A percentile compares a stretch with the other conserved stretches of the same genome.
Evolutionary conservation across 2,329 filamentous ascomycete species (phyloP).

Genomic region (Neonectria magnoliae): DNA sequence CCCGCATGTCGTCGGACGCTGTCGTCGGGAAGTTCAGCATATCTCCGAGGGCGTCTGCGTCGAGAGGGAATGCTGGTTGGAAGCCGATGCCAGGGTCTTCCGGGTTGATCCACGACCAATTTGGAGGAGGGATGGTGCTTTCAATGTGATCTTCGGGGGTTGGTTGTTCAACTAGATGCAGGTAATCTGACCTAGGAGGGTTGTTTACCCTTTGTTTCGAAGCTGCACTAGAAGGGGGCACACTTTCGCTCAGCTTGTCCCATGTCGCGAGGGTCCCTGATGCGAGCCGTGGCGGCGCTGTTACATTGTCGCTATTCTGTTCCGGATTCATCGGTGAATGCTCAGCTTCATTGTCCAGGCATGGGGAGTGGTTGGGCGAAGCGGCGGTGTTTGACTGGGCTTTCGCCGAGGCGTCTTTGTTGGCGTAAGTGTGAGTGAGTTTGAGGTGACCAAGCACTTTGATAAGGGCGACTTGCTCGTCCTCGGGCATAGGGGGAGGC

Average conservation of each 20-base stretch:
- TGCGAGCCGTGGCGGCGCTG: neutral
- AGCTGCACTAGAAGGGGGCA: neutral
- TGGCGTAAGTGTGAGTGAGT: constrained; percentile 25
- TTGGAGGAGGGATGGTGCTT: neutral
- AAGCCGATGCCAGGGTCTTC: constrained; percentile 24
- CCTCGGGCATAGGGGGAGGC: constrained; percentile 48
- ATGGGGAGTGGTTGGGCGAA: constrained; percentile 12
- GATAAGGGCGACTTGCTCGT: constrained; percentile 28
- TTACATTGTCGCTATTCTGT: neutral
- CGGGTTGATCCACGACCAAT: constrained; percentile 28
- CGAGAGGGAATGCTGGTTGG: constrained; percentile 23
- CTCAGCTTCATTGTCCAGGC: neutral
- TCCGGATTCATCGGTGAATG: neutral
- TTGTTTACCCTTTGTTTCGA: neutral
- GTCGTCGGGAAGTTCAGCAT: constrained; percentile 19
- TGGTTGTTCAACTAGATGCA: constrained; percentile 1
- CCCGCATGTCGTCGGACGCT: neutral
- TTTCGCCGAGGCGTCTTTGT: constrained; percentile 21
- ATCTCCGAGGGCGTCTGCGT: constrained; percentile 17
- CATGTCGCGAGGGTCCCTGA: neutral
- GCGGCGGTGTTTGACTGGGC: constrained; percentile 1
- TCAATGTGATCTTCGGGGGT: constrained; percentile 15
- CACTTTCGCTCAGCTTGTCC: constrained; percentile 4
- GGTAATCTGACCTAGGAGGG: constrained; percentile 3
- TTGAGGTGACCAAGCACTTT: constrained; percentile 30